Base-by-base conservation (phyloP, 2,329 filamentous ascomycete species). In the Alternaria panax region DNA sequence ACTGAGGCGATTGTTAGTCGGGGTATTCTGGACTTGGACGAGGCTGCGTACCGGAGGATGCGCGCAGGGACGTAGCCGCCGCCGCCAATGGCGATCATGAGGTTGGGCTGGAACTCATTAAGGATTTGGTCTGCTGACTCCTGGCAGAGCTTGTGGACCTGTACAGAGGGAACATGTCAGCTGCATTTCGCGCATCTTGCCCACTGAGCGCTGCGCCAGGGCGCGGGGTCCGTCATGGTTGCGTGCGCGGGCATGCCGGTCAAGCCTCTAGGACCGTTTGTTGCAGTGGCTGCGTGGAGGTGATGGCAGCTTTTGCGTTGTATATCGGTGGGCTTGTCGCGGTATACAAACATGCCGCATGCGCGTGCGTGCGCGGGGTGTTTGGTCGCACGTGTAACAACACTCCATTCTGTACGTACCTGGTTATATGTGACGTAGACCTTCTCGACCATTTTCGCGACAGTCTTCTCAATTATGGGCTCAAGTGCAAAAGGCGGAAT, bases 121-220 rank as follows among this genome's bases (percentile, higher is more conserved):
- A 99, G 88, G 78, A 98, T 96, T 71, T 85, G 84, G 65, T 88
- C 85, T 38, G 93, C 95, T 18, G 92, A 88, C 76, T 90, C 85
- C 82, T 97, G 91, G 85, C 95, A 99, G 77, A 98, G 88, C 82
- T 97, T 96, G 88, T 99, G 95, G 75, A 99, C 91, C 93, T 98
- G 74, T 66, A 43, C 3, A 42, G 32, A 25, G 24, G 48, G 27
- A 32, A 47, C 34, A 18, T 30, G 62, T 68, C 48, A 68, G 64
- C 56, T 7, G 20, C 24, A 20, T 40, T 46, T 32, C 45, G 7
- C 12, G 18, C n/a, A 12, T 18, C 46, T 45, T 47, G 27, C 20
- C 34, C 22, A 22, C 24, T n/a, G 2, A 2, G 22, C 5, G 22
- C 38, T 43, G 45, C 30, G 45, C 30, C 32, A 28, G 18, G 51